Base-by-base conservation (phyloP, 2,329 filamentous ascomycete species). In the Emergomyces orientalis region DNA sequence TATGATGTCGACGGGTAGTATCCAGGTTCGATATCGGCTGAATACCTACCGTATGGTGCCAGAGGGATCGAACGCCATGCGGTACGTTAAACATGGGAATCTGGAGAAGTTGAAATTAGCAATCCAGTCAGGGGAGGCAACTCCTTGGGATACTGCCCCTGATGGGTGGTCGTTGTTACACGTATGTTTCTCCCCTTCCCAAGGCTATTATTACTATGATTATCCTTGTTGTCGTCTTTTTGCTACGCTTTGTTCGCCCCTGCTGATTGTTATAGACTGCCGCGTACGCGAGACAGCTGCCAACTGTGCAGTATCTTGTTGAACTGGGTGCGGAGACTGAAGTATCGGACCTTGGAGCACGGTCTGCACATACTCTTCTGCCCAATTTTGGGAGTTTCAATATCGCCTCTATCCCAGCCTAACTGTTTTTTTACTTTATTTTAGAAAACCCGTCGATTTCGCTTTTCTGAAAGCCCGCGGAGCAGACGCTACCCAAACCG, bases 81-180 rank as follows among this genome's bases (percentile, higher is more conserved):
- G 65, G 30, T 66, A 63, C 22, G 63, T 65, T 9, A 66, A 66
- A 49, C 65, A 65, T 32, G 64, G 64, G 19, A 65, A 65, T 32
- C n/a, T 66, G 49, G 65, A 66, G n/a, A 65, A 63, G 51, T 57
- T 66, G 41, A 66, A 65, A 55, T n/a, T 25, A 25, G 59, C 43
- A 30, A 62, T 66, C 13, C 1, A 64, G 19, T 57, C 43, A 11
- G 65, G 65, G 2, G 65, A 66, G 30, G 64, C 65, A 14, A 66
- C 65, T 14, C 62, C 63, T 25, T 65, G 62, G 62, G 65, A 66
- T 39, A 66, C 65, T 37, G 62, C 65, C 37, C 64, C 65, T 27
- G 65, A 66, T 65, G 65, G 65, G n/a, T 66, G 65, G 65, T 66
- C 65, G 14, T 62, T 66, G 55, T 62, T 66, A 25, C 65, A 66